Percentiles rank a stretch among this genome's conserved stretches.
phyloP scores from a whole-genome alignment of 345 rosid genomes.

The Gossypium australe region DNA sequence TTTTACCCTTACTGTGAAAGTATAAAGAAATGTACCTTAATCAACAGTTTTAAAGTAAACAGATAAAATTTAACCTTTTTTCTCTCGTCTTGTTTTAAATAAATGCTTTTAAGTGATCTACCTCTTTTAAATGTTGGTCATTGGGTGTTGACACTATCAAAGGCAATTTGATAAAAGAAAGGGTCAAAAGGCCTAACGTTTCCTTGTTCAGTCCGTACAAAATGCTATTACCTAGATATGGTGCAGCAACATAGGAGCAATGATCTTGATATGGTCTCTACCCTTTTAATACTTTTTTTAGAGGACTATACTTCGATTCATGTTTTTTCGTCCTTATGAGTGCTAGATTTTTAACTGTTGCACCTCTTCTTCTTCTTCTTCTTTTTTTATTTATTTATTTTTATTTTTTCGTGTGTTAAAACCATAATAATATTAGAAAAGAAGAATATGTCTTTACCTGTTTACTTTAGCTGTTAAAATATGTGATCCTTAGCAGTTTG shows the following conservation, averaged over 20 bases:
- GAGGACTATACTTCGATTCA: background rate
- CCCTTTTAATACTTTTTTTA: background rate
- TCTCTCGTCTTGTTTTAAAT: background rate
- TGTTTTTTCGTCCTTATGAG: background rate
- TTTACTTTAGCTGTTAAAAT: background rate
- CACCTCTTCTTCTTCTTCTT: background rate
- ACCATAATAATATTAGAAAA: background rate
- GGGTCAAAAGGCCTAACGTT: background rate
- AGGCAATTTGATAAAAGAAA: background rate
- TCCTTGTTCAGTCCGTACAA: background rate
- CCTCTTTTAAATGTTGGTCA: background rate
- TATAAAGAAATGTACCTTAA: background rate
- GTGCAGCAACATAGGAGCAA: background rate
- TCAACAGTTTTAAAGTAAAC: background rate
- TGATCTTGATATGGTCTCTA: background rate
- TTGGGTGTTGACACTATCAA: background rate
- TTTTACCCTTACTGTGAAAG: constrained; percentile 14
- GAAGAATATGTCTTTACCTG: background rate
- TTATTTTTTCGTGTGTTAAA: background rate
- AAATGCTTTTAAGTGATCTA: background rate
- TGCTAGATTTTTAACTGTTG: background rate
- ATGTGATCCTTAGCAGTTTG: background rate
- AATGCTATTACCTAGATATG: background rate
- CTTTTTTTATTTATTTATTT: too few relatives aligned
- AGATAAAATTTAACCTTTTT: background rate